A percentile compares a stretch with the other conserved stretches of the same genome.
Conservation (phyloP, 192 early-diverging fungal genomes). For the Coemansia sp. region DNA sequence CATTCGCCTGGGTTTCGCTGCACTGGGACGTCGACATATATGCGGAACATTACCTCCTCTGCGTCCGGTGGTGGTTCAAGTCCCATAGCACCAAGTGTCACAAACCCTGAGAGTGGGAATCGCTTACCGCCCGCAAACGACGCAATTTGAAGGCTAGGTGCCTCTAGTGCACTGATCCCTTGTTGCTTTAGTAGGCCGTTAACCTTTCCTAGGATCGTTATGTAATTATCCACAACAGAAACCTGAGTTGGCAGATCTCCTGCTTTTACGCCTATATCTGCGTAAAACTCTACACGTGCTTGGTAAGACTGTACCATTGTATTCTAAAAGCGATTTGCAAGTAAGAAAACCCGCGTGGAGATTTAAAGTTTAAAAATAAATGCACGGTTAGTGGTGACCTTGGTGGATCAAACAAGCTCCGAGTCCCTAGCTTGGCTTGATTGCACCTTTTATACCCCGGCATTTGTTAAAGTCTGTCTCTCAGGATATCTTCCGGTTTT, state of each 20-base stretch:
- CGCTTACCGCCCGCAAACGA: background rate
- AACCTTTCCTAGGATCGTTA: background rate
- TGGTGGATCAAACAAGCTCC: background rate
- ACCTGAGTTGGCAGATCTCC: background rate
- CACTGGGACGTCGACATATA: background rate
- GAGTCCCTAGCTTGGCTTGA: background rate
- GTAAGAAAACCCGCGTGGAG: background rate
- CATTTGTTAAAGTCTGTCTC: background rate
- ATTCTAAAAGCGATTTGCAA: background rate
- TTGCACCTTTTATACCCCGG: background rate
- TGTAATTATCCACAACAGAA: background rate
- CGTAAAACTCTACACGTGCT: background rate
- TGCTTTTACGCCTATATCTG: background rate
- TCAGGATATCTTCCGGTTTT: background rate
- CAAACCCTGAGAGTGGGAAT: background rate
- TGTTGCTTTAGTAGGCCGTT: background rate
- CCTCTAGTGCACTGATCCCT: background rate
- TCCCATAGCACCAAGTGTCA: background rate
- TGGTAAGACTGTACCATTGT: background rate
- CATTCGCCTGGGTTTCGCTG: background rate
- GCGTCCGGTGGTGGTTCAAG: background rate
- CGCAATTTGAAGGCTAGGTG: background rate
- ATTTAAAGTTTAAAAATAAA: background rate
- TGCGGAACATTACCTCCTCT: background rate
- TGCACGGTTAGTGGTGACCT: background rate